Evolutionary conservation across 1,284 basidiomycete species (phyloP).

Genomic region (Sporisorium iseilematis-ciliati): DNA sequence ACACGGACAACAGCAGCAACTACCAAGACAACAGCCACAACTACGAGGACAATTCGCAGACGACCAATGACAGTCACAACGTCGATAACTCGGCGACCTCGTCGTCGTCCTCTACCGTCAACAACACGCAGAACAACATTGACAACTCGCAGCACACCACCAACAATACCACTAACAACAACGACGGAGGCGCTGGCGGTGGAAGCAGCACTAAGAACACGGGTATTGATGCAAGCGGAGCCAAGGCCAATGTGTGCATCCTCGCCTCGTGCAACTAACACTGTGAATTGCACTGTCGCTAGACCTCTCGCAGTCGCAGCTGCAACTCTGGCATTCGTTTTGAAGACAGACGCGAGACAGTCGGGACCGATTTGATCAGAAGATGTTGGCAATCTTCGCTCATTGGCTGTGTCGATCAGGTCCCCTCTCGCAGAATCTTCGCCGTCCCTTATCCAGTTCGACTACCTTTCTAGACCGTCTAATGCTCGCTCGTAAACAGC

Average conservation of each 20-base stretch:
- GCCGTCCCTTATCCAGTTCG: too few species aligned
- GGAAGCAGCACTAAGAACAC: slow-evolving; percentile 20
- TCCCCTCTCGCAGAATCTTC: neutral
- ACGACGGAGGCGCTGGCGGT: slow-evolving; percentile 7
- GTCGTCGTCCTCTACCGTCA: slow-evolving; percentile 7
- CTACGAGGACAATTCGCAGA: slow-evolving; percentile 16
- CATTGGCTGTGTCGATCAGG: neutral
- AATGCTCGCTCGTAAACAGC: neutral
- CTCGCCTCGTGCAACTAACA: slow-evolving; percentile 23
- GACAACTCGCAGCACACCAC: slow-evolving; percentile 15
- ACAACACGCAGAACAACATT: slow-evolving; percentile 16
- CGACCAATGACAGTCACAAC: slow-evolving; percentile 16
- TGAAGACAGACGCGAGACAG: neutral
- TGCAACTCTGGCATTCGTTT: neutral
- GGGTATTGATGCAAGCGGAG: slow-evolving; percentile 19
- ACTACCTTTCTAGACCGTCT: neutral
- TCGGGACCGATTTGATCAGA: neutral
- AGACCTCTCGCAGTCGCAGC: neutral
- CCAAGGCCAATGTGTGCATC: slow-evolving; percentile 34
- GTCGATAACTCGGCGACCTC: slow-evolving; percentile 12
- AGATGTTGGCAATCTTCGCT: neutral
- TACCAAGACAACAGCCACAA: slow-evolving; percentile 19
- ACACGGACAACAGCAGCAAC: slow-evolving; percentile 14
- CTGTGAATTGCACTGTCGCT: too few species aligned
- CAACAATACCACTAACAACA: slow-evolving; percentile 13